phyloP scores from a whole-genome alignment of 352 stramenopile genomes.

The Blastocystis sp. region DNA sequence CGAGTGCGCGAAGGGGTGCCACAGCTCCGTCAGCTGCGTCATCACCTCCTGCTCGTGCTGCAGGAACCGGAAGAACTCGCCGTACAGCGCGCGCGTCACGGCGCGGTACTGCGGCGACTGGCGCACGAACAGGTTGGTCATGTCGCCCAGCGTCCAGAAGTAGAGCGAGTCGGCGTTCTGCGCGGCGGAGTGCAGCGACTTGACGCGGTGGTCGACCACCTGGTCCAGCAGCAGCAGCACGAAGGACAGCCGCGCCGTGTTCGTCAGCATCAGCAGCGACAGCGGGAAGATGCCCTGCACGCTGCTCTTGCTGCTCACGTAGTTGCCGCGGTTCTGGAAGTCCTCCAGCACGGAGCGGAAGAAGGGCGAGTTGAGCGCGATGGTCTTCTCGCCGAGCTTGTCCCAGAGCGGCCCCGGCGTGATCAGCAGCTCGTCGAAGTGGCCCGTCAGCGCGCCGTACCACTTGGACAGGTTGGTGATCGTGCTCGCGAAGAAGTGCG shows the following conservation, averaged over 20 bases:
- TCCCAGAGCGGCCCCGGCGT: slow-evolving; percentile 35
- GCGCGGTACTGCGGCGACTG: neutral
- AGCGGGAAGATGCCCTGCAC: slow-evolving; percentile 34
- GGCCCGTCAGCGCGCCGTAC: slow-evolving; percentile 1
- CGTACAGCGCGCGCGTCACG: slow-evolving; percentile 1
- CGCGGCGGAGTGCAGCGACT: slow-evolving; percentile 4
- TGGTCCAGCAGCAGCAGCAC: slow-evolving; percentile 14
- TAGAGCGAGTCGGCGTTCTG: slow-evolving; percentile 24
- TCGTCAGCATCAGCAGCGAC: slow-evolving; percentile 47
- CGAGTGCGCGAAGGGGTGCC: slow-evolving; percentile 53
- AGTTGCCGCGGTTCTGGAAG: slow-evolving; percentile 29
- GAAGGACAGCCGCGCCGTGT: slow-evolving; percentile 23
- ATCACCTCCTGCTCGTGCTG: neutral
- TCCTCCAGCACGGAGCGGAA: slow-evolving; percentile 10
- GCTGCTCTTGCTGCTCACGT: neutral
- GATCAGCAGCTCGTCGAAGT: slow-evolving; percentile 42
- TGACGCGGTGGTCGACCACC: slow-evolving; percentile 45
- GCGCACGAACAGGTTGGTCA: slow-evolving; percentile 25
- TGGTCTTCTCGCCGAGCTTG: slow-evolving; percentile 5
- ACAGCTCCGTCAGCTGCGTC: neutral
- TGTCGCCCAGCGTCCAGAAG: slow-evolving; percentile 59
- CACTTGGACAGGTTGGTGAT: slow-evolving; percentile 3
- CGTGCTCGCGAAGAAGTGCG: neutral
- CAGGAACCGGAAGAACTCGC: neutral
- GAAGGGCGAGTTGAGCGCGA: neutral